A percentile compares a stretch with the other conserved stretches of the same genome.
Evolutionary conservation across 768 basidiomycete species (phyloP).

Genomic region (Cyclocybe aegerita): DNA sequence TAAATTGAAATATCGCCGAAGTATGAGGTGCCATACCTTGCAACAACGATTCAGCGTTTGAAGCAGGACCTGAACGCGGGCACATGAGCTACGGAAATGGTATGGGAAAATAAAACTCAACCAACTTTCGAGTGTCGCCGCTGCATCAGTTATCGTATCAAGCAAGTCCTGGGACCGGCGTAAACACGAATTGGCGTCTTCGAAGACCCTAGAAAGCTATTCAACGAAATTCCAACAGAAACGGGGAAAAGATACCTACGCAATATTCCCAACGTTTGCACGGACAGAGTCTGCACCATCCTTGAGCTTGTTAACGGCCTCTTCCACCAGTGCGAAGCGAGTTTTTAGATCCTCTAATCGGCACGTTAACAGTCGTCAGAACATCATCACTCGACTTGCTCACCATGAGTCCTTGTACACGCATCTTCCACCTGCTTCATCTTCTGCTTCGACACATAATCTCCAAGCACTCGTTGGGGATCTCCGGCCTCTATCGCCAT

Average conservation of each 20-base stretch:
- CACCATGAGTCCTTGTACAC: slow-evolving; percentile 69
- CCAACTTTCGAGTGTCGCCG: slow-evolving; percentile 52
- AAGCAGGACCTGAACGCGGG: slow-evolving; percentile 35
- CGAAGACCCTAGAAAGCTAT: slow-evolving; percentile 42
- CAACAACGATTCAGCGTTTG: slow-evolving; percentile 48
- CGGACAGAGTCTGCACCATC: slow-evolving; percentile 63
- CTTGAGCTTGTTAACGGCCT: slow-evolving; percentile 50
- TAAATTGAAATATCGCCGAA: background rate
- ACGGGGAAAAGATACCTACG: slow-evolving; percentile 32
- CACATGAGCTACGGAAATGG: background rate
- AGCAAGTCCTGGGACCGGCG: slow-evolving; percentile 60
- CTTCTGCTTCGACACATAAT: slow-evolving; percentile 76
- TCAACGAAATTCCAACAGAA: background rate
- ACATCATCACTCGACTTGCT: slow-evolving; percentile 17
- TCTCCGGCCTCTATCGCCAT: slow-evolving; percentile 74
- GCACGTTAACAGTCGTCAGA: background rate
- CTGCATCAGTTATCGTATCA: slow-evolving; percentile 52
- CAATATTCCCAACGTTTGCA: slow-evolving; percentile 40
- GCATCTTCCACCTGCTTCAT: slow-evolving; percentile 81
- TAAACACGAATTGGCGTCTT: slow-evolving; percentile 56
- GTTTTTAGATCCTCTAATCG: slow-evolving; percentile 54
- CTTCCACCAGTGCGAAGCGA: slow-evolving; percentile 55
- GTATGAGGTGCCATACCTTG: slow-evolving; percentile 41
- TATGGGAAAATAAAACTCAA: background rate
- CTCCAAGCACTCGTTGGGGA: slow-evolving; percentile 66